These are phyloP conservation scores for Nevesoporus exiguus DNA, from an alignment of 768 basidiomycete genomes.

Conservation along the genomic window DNA sequence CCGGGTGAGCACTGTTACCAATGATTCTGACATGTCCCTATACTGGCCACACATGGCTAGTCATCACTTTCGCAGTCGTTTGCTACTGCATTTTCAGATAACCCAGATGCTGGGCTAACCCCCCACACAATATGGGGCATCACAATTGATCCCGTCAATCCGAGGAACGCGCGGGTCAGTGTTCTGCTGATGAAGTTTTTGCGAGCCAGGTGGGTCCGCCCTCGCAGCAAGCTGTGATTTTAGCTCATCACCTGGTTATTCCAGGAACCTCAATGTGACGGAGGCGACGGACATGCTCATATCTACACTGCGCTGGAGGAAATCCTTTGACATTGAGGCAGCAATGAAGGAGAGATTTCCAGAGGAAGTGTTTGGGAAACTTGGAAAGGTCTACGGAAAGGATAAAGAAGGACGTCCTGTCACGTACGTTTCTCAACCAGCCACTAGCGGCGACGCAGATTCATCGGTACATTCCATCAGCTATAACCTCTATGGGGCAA, in stretches of 20 bases:
- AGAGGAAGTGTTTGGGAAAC: constrained; percentile 55
- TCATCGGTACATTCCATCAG: constrained; percentile 32
- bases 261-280: constrained; percentile 48
- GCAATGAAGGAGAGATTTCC: constrained; percentile 61
- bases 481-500: constrained; percentile 78
- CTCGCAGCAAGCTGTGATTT: background rate
- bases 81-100: constrained; percentile 57
- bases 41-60: constrained; percentile 1
- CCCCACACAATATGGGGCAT: constrained; percentile 71
- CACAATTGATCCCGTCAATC: constrained; percentile 53
- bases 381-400: constrained; percentile 63
- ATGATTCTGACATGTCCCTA: background rate
- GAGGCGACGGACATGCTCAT: constrained; percentile 66
- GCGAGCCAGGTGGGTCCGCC: constrained; percentile 54
- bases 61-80: constrained; percentile 50
- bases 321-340: constrained; percentile 59
- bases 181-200: constrained; percentile 82
- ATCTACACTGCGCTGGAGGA: constrained; percentile 68
- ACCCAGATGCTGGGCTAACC: constrained; percentile 45
- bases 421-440: constrained; percentile 42
- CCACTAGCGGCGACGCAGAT: background rate
- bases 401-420: constrained; percentile 73
- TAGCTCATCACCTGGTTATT: background rate
- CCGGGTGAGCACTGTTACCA: constrained; percentile 44
- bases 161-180: constrained; percentile 60